Evolutionary conservation across 2,329 filamentous ascomycete genomes (phyloP).

Genomic region (Hymenoscyphus salicellus): DNA sequence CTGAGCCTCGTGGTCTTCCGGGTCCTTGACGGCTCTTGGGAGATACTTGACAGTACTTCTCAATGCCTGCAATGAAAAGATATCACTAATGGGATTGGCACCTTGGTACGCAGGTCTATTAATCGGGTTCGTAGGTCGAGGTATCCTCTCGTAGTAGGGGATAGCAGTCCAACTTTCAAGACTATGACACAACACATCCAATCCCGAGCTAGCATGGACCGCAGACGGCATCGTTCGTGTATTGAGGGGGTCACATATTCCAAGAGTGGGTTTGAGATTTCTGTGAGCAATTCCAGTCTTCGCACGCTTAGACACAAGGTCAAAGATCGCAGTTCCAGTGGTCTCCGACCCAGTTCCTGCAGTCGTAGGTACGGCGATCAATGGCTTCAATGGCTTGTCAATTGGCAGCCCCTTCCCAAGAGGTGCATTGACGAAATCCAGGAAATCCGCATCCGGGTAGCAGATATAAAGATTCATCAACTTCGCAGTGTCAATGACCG

Average conservation of each 20-base stretch:
- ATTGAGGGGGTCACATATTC: slow-evolving; percentile 82
- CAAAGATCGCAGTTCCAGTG: slow-evolving; percentile 96
- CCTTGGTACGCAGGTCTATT: slow-evolving; percentile 92
- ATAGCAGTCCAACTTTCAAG: slow-evolving; percentile 98
- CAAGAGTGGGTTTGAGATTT: slow-evolving; percentile 90
- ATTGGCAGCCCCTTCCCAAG: slow-evolving; percentile 80
- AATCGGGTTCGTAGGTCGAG: slow-evolving; percentile 84
- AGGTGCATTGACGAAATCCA: slow-evolving; percentile 97
- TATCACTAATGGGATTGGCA: slow-evolving; percentile 94
- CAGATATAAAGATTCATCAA: slow-evolving; percentile 95
- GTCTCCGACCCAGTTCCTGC: slow-evolving; percentile 90
- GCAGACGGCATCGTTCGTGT: slow-evolving; percentile 93
- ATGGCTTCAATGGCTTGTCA: slow-evolving; percentile 65
- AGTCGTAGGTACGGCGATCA: slow-evolving; percentile 81
- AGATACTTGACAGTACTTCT: slow-evolving; percentile 86
- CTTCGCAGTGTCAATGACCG: slow-evolving; percentile 97
- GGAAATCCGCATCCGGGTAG: slow-evolving; percentile 87
- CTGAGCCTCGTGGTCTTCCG: slow-evolving; percentile 89
- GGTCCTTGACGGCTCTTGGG: slow-evolving; percentile 79
- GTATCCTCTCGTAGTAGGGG: slow-evolving; percentile 81
- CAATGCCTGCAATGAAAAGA: slow-evolving; percentile 88
- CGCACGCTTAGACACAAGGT: slow-evolving; percentile 81
- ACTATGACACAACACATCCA: slow-evolving; percentile 93
- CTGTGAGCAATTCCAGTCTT: slow-evolving; percentile 97
- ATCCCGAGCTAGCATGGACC: slow-evolving; percentile 84